Evolutionary conservation across 768 basidiomycete genomes (phyloP).

Genomic region (Suillus weaverae): DNA sequence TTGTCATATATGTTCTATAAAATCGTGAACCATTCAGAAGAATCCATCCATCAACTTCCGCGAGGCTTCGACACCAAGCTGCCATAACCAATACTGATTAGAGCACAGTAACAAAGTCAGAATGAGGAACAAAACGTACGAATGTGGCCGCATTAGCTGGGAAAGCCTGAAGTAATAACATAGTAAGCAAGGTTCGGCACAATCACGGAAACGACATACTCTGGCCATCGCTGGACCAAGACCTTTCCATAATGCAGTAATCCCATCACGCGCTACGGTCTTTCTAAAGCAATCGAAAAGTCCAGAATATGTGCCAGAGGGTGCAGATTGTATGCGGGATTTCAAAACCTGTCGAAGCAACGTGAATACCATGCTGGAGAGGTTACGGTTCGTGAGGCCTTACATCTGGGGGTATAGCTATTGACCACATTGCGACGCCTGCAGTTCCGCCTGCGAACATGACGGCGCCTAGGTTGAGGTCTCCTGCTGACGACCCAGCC

Average conservation of each 20-base stretch:
- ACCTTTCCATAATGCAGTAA: conserved; percentile 91
- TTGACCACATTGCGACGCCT: conserved; percentile 97
- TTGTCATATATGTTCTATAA: not conserved
- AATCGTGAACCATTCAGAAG: conserved; percentile 37
- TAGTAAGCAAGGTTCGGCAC: not conserved
- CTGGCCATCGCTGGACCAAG: conserved; percentile 97
- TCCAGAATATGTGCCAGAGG: conserved; percentile 96
- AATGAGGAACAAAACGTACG: conserved; percentile 47
- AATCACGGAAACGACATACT: conserved; percentile 43
- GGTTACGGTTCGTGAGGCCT: conserved; percentile 28
- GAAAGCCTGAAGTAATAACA: conserved; percentile 65
- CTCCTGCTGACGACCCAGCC: conserved; percentile 71
- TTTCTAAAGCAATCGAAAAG: conserved; percentile 91
- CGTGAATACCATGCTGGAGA: conserved; percentile 3
- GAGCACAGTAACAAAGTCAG: not conserved
- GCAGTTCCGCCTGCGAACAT: conserved; percentile 92
- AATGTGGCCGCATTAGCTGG: conserved; percentile 96
- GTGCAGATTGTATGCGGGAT: conserved; percentile 93
- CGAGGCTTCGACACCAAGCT: conserved; percentile 93
- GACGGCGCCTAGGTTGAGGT: conserved; percentile 83
- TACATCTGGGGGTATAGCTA: conserved; percentile 97
- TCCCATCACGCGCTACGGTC: conserved; percentile 87
- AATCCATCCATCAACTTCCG: conserved; percentile 77
- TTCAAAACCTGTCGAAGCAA: conserved; percentile 76
- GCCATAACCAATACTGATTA: conserved; percentile 8